phyloP scores from a whole-genome alignment of 2,329 filamentous ascomycete genomes.

The Drechslerella dactyloides region DNA sequence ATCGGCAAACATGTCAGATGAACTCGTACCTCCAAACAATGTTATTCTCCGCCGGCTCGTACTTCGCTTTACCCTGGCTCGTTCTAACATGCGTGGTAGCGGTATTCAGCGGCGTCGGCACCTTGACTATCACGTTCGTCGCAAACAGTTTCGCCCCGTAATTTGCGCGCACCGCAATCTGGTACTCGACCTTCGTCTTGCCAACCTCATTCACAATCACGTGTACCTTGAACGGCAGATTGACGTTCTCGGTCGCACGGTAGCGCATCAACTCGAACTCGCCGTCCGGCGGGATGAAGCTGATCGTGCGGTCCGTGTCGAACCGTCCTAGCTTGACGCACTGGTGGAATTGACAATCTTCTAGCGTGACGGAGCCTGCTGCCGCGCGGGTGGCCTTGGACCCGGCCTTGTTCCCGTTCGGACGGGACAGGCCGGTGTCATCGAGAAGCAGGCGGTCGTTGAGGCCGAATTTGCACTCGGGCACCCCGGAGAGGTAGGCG shows the following conservation, averaged over 20 bases:
- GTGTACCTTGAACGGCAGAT: conserved; percentile 97
- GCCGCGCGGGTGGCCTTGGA: conserved; percentile 94
- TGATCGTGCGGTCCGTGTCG: conserved; percentile 94
- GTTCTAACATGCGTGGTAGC: conserved; percentile 91
- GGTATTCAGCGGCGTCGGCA: conserved; percentile 95
- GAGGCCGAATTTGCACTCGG: conserved; percentile 97
- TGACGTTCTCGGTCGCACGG: conserved; percentile 96
- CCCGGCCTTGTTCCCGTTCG: conserved; percentile 74
- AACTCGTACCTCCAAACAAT: conserved; percentile 92
- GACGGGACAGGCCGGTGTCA: conserved; percentile 70
- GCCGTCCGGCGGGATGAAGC: conserved; percentile 93
- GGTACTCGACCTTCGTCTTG: conserved; percentile 97
- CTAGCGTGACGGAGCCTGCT: conserved; percentile 90
- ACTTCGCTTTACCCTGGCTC: conserved; percentile 95
- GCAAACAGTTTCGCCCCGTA: conserved; percentile 96
- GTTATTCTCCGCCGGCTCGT: conserved; percentile 96
- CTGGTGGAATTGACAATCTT: conserved; percentile 98
- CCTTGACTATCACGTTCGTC: conserved; percentile 91
- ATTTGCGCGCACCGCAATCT: conserved; percentile 95
- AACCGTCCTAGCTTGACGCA: conserved; percentile 98
- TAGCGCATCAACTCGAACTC: conserved; percentile 99
- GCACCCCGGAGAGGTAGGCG: conserved; percentile 92
- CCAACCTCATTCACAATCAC: conserved; percentile 98
- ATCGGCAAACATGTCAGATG: too few relatives aligned
- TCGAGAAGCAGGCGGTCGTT: conserved; percentile 96